A percentile compares a stretch with the other conserved stretches of the same genome.
Conservation (phyloP, 2,329 filamentous ascomycete species). For the Didymella exigua region DNA sequence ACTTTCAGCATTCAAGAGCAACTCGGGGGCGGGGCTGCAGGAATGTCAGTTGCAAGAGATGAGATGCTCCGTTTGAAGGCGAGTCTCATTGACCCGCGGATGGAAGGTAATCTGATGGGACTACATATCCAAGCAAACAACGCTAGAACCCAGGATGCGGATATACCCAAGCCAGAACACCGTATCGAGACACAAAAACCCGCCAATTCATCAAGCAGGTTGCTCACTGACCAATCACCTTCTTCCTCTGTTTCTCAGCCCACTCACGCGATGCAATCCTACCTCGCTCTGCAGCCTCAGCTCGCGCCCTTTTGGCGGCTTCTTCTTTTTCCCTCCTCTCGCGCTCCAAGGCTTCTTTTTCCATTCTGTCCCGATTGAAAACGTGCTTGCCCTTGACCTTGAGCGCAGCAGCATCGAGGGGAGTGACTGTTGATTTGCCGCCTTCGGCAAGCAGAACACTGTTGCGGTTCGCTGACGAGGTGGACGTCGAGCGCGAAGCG, state of each 20-base stretch:
- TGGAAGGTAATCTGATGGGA: background rate
- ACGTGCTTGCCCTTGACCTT: conserved; percentile 53
- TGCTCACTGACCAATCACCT: conserved; percentile 27
- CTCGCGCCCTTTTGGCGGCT: conserved; percentile 53
- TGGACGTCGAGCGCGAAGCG: conserved; percentile 28
- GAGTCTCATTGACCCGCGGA: background rate
- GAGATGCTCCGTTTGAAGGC: too few species aligned
- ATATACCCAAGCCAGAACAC: conserved; percentile 12
- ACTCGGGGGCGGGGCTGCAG: too few species aligned
- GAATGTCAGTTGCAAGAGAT: too few species aligned
- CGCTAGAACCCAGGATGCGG: background rate
- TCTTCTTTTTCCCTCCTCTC: conserved; percentile 55
- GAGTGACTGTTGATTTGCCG: conserved; percentile 35
- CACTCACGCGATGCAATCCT: conserved; percentile 54
- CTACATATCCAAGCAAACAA: background rate
- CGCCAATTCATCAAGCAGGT: background rate
- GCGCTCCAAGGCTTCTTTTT: conserved; percentile 49
- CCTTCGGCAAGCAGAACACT: conserved; percentile 27
- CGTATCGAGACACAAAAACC: background rate
- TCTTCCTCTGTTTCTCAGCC: conserved; percentile 56
- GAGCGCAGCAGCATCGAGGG: conserved; percentile 39
- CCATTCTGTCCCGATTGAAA: conserved; percentile 52
- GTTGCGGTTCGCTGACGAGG: conserved; percentile 31
- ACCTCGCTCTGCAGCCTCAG: conserved; percentile 54
- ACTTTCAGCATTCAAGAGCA: too few species aligned